phyloP scores from a whole-genome alignment of 345 rosid genomes.

The Pugionium dolabratum region DNA sequence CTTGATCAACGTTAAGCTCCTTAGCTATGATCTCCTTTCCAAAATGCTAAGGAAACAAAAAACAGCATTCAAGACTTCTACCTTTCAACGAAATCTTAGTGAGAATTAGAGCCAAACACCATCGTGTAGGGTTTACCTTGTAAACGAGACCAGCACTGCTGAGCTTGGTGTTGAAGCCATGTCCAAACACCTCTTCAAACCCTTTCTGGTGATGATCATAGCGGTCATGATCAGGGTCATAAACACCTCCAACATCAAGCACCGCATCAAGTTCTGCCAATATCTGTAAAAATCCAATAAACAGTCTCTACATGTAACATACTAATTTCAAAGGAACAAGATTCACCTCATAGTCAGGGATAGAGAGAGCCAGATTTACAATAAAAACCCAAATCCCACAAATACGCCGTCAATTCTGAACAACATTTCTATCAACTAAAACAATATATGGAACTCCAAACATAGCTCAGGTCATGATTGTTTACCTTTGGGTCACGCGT shows the following conservation, averaged over 20 bases:
- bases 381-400: too few species aligned
- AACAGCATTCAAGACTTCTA: too few species aligned
- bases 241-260: slow-evolving; percentile 96
- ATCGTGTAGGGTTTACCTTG: slow-evolving; percentile 50
- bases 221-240: slow-evolving; percentile 69
- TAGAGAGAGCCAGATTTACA: too few species aligned
- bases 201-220: slow-evolving; percentile 97
- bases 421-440: too few species aligned
- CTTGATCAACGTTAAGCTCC: slow-evolving; percentile 76
- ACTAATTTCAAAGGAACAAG: too few species aligned
- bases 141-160: slow-evolving; percentile 97
- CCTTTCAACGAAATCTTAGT: neutral
- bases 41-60: slow-evolving; percentile 65
- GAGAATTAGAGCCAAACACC: neutral
- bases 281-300: slow-evolving; percentile 47
- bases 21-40: slow-evolving; percentile 93
- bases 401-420: too few species aligned
- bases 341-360: too few species aligned
- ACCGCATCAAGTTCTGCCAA: slow-evolving; percentile 88
- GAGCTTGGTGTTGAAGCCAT: slow-evolving; percentile 82
- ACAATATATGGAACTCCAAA: too few species aligned
- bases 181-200: slow-evolving; percentile 80
- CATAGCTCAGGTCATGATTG: too few species aligned
- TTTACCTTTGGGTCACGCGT: slow-evolving; percentile 81
- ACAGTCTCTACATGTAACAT: too few species aligned